Percentiles rank a stretch among this genome's conserved stretches.
These are phyloP conservation scores for Wickerhamomyces ciferrii DNA, from an alignment of 805 yeast genomes.

Conservation along the genomic window DNA sequence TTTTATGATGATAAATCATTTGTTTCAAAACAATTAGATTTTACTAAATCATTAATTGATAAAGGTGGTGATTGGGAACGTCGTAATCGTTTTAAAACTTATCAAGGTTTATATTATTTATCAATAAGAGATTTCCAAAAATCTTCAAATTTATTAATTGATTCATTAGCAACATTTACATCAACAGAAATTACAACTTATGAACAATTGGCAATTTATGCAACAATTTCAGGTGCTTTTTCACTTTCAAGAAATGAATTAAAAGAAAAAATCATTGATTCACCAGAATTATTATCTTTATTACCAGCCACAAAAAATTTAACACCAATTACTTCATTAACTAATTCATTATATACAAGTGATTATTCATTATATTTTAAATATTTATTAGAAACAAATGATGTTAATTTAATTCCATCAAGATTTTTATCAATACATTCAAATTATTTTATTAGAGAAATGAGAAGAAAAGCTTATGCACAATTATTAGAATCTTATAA, in stretches of 20 bases:
- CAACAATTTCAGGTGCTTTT: constrained; percentile 83
- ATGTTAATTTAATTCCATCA: constrained; percentile 57
- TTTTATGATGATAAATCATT: constrained; percentile 75
- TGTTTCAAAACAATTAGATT: constrained; percentile 68
- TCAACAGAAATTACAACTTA: constrained; percentile 86
- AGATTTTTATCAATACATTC: constrained; percentile 74
- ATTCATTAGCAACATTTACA: constrained; percentile 91
- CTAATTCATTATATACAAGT: constrained; percentile 83
- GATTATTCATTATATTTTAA: constrained; percentile 80
- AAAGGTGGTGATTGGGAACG: constrained; percentile 99
- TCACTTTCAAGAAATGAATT: constrained; percentile 78
- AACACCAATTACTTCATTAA: constrained; percentile 76
- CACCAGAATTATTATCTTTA: constrained; percentile 87
- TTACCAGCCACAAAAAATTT: constrained; percentile 64
- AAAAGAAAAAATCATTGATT: constrained; percentile 80
- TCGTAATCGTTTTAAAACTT: constrained; percentile 89
- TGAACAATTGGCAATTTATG: constrained; percentile 84
- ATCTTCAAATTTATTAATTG: constrained; percentile 81
- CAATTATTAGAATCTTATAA: constrained; percentile 93
- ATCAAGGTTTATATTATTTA: constrained; percentile 76
- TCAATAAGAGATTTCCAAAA: constrained; percentile 83
- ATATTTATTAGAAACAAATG: constrained; percentile 71
- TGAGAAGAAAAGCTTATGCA: constrained; percentile 92
- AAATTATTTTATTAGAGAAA: constrained; percentile 80
- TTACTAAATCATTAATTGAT: constrained; percentile 72